phyloP scores from a whole-genome alignment of 371 early-diverging fungal species.

The Actinomucor elegans region DNA sequence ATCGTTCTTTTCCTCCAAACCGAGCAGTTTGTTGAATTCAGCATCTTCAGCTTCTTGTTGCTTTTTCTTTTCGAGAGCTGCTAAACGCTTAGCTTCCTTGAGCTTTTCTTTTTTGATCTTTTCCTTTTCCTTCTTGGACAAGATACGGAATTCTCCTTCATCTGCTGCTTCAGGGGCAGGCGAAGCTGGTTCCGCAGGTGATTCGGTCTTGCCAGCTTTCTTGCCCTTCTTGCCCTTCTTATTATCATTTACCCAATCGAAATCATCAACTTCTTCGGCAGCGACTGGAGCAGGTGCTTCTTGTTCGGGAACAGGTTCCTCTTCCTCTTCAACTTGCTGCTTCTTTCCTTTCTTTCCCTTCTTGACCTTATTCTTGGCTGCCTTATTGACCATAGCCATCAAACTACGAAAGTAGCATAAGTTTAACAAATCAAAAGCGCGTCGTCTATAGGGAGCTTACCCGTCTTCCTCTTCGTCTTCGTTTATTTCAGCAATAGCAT shows the following conservation, averaged over 20 bases:
- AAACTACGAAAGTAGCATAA: slow-evolving; percentile 25
- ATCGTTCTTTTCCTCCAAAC: slow-evolving; percentile 23
- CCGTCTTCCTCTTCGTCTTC: slow-evolving; percentile 40
- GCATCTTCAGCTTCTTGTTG: slow-evolving; percentile 42
- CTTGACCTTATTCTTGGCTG: slow-evolving; percentile 51
- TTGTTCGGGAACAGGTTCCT: slow-evolving; percentile 21
- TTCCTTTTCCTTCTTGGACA: slow-evolving; percentile 52
- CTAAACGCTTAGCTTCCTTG: slow-evolving; percentile 52
- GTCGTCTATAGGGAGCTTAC: slow-evolving; percentile 6
- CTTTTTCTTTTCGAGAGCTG: slow-evolving; percentile 47
- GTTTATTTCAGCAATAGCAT: slow-evolving; percentile 30
- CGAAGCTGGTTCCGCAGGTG: slow-evolving; percentile 15
- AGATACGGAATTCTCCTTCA: slow-evolving; percentile 32
- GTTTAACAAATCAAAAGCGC: neutral
- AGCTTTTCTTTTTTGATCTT: slow-evolving; percentile 52
- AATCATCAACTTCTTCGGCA: slow-evolving; percentile 23
- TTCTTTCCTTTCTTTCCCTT: slow-evolving; percentile 49
- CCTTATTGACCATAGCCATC: slow-evolving; percentile 53
- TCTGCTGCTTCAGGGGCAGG: slow-evolving; percentile 18
- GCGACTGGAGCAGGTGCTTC: slow-evolving; percentile 15
- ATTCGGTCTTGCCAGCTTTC: slow-evolving; percentile 25
- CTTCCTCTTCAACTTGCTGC: slow-evolving; percentile 21
- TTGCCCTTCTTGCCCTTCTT: slow-evolving; percentile 45
- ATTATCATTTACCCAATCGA: slow-evolving; percentile 37
- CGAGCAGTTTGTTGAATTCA: slow-evolving; percentile 33